phyloP scores from a whole-genome alignment of 202 grass and related monocot genomes.

The Eragrostis tef region DNA sequence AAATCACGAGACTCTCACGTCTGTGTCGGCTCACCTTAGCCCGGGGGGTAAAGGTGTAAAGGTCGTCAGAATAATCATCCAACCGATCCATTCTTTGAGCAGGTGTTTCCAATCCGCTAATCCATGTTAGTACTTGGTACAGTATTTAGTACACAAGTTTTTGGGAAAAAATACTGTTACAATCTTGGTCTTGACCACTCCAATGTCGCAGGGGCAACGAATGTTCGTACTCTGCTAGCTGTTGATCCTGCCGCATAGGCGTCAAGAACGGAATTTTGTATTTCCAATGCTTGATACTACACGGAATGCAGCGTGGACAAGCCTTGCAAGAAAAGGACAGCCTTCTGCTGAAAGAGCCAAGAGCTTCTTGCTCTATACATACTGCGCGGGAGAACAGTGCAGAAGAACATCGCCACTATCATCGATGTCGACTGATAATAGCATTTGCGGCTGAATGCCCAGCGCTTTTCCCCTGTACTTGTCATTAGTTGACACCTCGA shows the following conservation, averaged over 20 bases:
- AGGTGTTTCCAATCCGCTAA: background rate
- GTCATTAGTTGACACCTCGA: background rate
- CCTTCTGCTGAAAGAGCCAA: background rate
- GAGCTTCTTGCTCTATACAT: constrained; percentile 4
- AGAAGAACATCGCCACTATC: background rate
- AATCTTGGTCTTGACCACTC: background rate
- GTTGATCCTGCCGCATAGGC: background rate
- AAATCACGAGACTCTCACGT: background rate
- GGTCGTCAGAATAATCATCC: background rate
- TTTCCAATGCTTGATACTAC: background rate
- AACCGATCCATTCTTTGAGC: background rate
- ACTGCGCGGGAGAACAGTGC: background rate
- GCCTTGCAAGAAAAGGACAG: background rate
- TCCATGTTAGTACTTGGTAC: background rate
- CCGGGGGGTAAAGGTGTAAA: background rate
- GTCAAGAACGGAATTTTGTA: background rate
- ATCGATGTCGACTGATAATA: background rate
- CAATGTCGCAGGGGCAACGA: background rate
- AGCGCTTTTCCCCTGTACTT: background rate
- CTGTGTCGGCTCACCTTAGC: constrained; percentile 15
- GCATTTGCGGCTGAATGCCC: background rate
- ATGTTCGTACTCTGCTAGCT: background rate
- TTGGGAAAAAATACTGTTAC: too few relatives aligned
- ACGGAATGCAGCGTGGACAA: background rate
- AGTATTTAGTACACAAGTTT: too few relatives aligned